Evolutionary conservation across 2,329 filamentous ascomycete genomes (phyloP), one percentile per base, ranked within the genome.

Genomic region (Neocatenulostroma microsporum): DNA sequence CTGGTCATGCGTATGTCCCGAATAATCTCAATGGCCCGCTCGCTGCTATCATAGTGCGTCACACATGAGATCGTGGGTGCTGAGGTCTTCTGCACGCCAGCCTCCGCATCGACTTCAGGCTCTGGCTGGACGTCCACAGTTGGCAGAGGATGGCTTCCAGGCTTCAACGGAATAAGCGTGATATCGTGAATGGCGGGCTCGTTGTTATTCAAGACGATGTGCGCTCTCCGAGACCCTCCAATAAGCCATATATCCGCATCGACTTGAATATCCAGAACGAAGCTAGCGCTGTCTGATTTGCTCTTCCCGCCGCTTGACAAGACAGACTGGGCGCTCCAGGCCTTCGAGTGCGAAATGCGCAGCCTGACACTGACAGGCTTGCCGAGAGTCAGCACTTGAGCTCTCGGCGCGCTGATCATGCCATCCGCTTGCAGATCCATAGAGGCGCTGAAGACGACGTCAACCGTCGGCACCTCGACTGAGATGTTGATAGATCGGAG

Each of bases 391-490:
- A 75, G 68, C 0, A 74, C 65, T 1, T 66, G 36, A 21, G 60
- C 24, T 47, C 21, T n/a, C 48, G 38, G 51, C 63, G 18, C 10
- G 12, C 13, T 21, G 23, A 18, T 3, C 19, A 12, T 3, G 25
- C 12, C 39, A 19, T 31, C 15, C 7, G 5, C 21, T 12, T 21
- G 18, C 35, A 51, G 50, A 8, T 34, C 57, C 36, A 58, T 27
- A 37, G 47, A 30, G 3, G 82, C 81, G 0, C 84, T 93, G 60
- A 94, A 83, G 0, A 96, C 75, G 14, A 94, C 76, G 31, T 84
- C 77, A 2, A 94, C 71, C 1, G 82, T 79, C 0, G 89, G 89
- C 1, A 98, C 78, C 40, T 94, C 86, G 11, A 98, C 88, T 0
- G 88, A 84, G 36, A 98, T 93, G 20, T 82, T 69, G 49, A 98